Conservation (phyloP, 345 rosid species). For the Geranium rotundifolium region DNA sequence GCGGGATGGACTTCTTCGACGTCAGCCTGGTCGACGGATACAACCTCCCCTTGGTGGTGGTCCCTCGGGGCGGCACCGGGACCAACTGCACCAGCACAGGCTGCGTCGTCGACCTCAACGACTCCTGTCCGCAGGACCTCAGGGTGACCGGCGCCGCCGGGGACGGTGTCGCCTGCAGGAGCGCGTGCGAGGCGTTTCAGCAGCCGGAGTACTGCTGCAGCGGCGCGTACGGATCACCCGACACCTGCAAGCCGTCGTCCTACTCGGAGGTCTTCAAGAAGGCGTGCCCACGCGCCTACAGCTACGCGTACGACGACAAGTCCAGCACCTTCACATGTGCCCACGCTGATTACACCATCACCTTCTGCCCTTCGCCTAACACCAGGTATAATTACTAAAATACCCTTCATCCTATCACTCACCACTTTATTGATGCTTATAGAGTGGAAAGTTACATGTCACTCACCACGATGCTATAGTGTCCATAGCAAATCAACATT, state of each 20-base stretch:
- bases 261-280: constrained; percentile 47
- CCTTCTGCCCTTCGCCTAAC: constrained; percentile 39
- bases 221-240: constrained; percentile 39
- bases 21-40: constrained; percentile 68
- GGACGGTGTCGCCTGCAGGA: constrained; percentile 30
- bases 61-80: constrained; percentile 31
- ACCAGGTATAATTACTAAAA: constrained; percentile 19
- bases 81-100: constrained; percentile 42
- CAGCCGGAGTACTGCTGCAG: constrained; percentile 54
- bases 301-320: constrained; percentile 57
- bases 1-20: constrained; percentile 49
- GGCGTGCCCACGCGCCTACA: constrained; percentile 49
- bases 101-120: constrained; percentile 44
- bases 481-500: too few relatives aligned
- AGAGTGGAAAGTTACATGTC: too few relatives aligned
- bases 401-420: not conserved
- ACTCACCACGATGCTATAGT: too few relatives aligned
- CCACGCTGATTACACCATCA: constrained; percentile 37
- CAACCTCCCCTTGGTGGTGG: constrained; percentile 48
- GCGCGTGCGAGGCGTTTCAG: too few relatives aligned
- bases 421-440: too few relatives aligned
- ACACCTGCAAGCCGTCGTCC: constrained; percentile 37
- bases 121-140: constrained; percentile 40
- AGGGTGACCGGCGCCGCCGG: constrained; percentile 18
- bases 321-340: constrained; percentile 50